Evolutionary conservation across 495 filamentous ascomycete genomes (phyloP), one percentile per base, ranked within the genome.

Genomic region (Penicillium coprophilum): DNA sequence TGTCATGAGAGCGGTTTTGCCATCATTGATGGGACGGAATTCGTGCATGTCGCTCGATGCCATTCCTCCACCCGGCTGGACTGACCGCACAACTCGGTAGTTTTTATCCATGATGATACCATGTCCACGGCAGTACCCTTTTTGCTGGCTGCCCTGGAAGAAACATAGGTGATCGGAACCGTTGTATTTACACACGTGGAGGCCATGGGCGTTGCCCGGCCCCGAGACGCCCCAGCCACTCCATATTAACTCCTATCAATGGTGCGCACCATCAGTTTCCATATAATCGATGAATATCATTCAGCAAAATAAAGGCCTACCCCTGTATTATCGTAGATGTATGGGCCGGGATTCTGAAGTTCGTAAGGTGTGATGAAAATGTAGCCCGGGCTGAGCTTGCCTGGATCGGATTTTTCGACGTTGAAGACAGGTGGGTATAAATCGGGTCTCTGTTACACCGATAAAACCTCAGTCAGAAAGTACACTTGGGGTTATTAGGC

Each of bases 111-210:
- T 71, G 48, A 83, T 82, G 5, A 81, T 66, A 17, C 77, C 79
- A 70, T 80, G 77, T 10, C 81, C 81, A 24, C 78, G 68, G 27
- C 75, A 79, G 51, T 80, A 83, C 27, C 80, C 80, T 38, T 78
- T 77, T 41, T 81, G 75, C 48, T 82, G 79, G 34, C 76, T 69
- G 19, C 80, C 80, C 50, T 81, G 77, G 67, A 82, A 83, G 57
- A 78, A 80, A 61, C 78, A 82, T 6, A 81, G 62, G 43, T 82
- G 80, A 50, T 78, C 71, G 39, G 65, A 66, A 13, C 77, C 77
- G n/a, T 78, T 69, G 67, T 77, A 73, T 36, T 71, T 40, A 67
- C 77, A 72, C n/a, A 76, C 68, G 57, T 81, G 69, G 65, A 80
- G 67, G 39, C 73, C 72, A 49, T 76, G 69, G 41, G 68, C 64